Evolutionary conservation across 768 basidiomycete species (phyloP).

Genomic region (Candolleomyces aberdarensis): DNA sequence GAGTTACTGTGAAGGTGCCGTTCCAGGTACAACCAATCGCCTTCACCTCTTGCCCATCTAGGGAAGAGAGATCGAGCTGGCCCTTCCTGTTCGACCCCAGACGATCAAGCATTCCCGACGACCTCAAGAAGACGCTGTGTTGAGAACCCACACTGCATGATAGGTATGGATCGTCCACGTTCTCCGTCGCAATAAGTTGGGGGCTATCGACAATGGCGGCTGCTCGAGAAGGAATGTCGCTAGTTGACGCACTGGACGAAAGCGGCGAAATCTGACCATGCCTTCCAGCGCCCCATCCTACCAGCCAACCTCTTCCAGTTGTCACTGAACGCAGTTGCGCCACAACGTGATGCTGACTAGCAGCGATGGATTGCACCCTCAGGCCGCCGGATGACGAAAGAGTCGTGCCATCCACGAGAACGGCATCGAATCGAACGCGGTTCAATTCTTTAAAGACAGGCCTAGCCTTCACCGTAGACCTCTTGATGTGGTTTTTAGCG

Average conservation of each 20-base stretch:
- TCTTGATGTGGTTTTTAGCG: conserved; percentile 11
- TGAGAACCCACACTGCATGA: conserved; percentile 40
- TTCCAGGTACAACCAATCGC: conserved; percentile 74
- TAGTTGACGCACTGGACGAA: conserved; percentile 1
- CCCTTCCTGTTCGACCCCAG: conserved; percentile 73
- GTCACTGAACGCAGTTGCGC: conserved; percentile 33
- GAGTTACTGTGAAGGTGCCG: conserved; percentile 55
- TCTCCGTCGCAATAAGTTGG: conserved; percentile 30
- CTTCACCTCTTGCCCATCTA: conserved; percentile 19
- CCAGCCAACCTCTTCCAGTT: conserved; percentile 25
- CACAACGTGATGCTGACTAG: conserved; percentile 76
- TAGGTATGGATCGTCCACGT: conserved; percentile 24
- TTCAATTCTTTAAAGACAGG: conserved; percentile 26
- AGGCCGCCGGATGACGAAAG: conserved; percentile 18
- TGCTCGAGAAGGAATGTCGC: conserved; percentile 17
- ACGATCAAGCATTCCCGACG: conserved; percentile 46
- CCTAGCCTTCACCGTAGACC: not conserved
- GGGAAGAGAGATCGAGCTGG: conserved; percentile 44
- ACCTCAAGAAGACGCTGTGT: conserved; percentile 52
- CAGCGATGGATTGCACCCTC: conserved; percentile 41
- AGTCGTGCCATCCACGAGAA: conserved; percentile 23
- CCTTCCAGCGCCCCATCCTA: conserved; percentile 84
- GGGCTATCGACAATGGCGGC: conserved; percentile 30
- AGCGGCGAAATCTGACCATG: conserved; percentile 76
- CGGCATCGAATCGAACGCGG: conserved; percentile 40